These are phyloP conservation scores for Russula sp. DNA, from an alignment of 768 basidiomycete species.

Conservation along the genomic window DNA sequence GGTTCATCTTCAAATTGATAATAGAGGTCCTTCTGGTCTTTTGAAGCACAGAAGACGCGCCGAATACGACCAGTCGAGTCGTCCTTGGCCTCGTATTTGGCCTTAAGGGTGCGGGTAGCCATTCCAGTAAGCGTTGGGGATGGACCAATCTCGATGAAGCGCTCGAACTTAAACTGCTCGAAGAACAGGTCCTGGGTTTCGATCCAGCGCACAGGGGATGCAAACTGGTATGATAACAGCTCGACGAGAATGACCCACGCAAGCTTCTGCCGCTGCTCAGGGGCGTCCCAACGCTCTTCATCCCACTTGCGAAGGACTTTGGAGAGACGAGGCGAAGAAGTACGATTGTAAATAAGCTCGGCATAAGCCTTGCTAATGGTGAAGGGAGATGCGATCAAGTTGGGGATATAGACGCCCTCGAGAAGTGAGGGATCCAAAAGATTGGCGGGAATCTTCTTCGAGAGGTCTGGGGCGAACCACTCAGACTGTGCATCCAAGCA, in stretches of 20 bases:
- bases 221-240: constrained; percentile 95
- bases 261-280: constrained; percentile 82
- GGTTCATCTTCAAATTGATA: constrained; percentile 93
- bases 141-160: constrained; percentile 92
- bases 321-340: constrained; percentile 88
- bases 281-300: constrained; percentile 75
- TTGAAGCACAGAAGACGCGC: constrained; percentile 85
- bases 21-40: constrained; percentile 95
- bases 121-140: constrained; percentile 95
- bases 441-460: constrained; percentile 92
- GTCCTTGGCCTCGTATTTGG: constrained; percentile 88
- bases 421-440: constrained; percentile 94
- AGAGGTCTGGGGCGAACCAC: constrained; percentile 53
- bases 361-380: constrained; percentile 80
- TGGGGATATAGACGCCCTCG: constrained; percentile 93
- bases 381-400: constrained; percentile 87
- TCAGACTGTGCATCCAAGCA: background rate
- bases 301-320: constrained; percentile 95
- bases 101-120: constrained; percentile 84
- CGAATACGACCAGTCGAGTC: constrained; percentile 76
- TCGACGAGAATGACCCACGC: constrained; percentile 97
- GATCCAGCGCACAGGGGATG: constrained; percentile 98
- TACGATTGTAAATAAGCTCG: constrained; percentile 94
- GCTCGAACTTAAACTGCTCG: constrained; percentile 77
- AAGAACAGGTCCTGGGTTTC: constrained; percentile 97